Percentiles rank a stretch among this genome's conserved stretches.
Evolutionary conservation across 495 filamentous ascomycete genomes (phyloP).

Genomic region (Cryomyces antarcticus): DNA sequence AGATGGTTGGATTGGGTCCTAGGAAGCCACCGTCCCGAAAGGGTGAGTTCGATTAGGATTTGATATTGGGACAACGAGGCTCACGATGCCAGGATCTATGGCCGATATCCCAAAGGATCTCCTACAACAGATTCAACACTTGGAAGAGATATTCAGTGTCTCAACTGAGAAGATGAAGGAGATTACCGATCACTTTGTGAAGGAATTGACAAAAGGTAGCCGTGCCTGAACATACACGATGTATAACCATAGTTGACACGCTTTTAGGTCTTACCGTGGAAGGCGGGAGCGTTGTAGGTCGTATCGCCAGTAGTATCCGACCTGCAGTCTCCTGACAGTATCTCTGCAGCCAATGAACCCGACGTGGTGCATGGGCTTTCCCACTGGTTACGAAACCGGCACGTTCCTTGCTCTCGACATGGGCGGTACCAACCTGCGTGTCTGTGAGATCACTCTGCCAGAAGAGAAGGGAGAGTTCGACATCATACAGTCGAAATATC

Average conservation of each 20-base stretch:
- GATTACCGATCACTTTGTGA: constrained; percentile 73
- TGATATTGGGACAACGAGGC: constrained; percentile 6
- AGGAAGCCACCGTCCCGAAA: constrained; percentile 55
- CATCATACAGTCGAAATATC: constrained; percentile 97
- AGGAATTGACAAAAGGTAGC: constrained; percentile 72
- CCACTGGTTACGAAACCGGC: constrained; percentile 72
- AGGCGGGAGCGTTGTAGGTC: constrained; percentile 78
- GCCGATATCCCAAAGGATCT: constrained; percentile 72
- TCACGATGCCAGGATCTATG: constrained; percentile 39
- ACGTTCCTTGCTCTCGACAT: constrained; percentile 90
- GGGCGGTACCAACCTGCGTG: constrained; percentile 95
- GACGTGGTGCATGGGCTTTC: constrained; percentile 92
- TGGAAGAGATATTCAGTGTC: constrained; percentile 76
- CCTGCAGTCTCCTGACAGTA: not conserved
- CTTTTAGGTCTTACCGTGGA: constrained; percentile 54
- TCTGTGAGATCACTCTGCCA: constrained; percentile 86
- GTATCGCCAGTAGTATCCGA: not conserved
- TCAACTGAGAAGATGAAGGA: constrained; percentile 62
- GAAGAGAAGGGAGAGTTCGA: constrained; percentile 90
- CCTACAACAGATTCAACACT: constrained; percentile 56
- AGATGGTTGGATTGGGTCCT: constrained; percentile 58
- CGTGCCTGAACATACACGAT: not conserved
- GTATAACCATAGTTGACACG: not conserved
- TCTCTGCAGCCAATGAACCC: constrained; percentile 79
- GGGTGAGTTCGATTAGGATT: constrained; percentile 31